Evolutionary conservation across 805 yeast species (phyloP), one percentile per base, ranked within the genome.

Genomic region (Wickerhamomyces queroliae): DNA sequence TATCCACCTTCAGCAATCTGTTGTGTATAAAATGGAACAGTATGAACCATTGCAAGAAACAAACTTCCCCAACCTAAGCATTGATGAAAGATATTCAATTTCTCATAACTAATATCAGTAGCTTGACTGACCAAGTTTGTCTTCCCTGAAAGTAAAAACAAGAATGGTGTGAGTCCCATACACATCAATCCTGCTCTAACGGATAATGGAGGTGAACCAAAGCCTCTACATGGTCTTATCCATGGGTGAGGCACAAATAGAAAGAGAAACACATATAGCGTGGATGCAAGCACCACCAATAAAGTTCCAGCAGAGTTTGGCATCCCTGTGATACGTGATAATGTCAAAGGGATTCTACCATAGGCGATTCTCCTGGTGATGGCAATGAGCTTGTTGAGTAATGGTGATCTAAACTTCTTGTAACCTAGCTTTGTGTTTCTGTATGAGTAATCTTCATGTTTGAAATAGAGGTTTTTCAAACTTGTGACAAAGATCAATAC

Each of bases 151-250:
- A 76, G 50, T 3, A 74, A 59, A 39, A 67, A 66, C 28, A 75
- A 54, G 48, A 74, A 71, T 0, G 82, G 81, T 7, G 72, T 62
- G 33, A 75, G 55, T 0, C 77, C 76, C 24, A 66, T 58, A 1
- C 75, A 67, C 68, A 70, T 67, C 22, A 73, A 44, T 2, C 80
- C 81, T 1, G 80, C 61, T 35, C 82, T 55, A 2, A 72, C 69
- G 0, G 77, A 78, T 26, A 77, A 43, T 9, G 81, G 82, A n/a
- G 81, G 78, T 3, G 78, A 63, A 2, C 82, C 83, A 53, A 75
- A 76, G 0, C 76, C 77, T 5, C 57, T 26, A 51, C 83, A 77
- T 0, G 58, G 74, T 40, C 80, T 57, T 44, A 70, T 71, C 67
- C 71, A 74, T 35, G 65, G 64, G 38, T 69, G 74, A 7, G 81